Evolutionary conservation across 148 eudicot genomes (phyloP).

Genomic region (Chenopodium berlandieri): DNA sequence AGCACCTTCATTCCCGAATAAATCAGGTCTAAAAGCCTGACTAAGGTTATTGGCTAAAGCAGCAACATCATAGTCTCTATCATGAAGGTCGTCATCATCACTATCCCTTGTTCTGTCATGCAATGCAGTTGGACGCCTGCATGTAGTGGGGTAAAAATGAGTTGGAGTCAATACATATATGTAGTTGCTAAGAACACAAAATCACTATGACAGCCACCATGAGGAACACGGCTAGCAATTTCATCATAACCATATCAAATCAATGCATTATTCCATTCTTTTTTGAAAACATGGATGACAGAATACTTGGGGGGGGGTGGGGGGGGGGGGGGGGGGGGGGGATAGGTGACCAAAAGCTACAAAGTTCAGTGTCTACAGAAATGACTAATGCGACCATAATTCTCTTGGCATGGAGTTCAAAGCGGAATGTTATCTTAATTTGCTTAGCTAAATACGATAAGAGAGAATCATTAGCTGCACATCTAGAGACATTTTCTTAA

Average conservation of each 20-base stretch:
- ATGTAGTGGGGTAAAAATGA: constrained; percentile 15
- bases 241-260: background rate
- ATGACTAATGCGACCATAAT: background rate
- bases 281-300: no score
- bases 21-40: constrained; percentile 70
- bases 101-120: constrained; percentile 93
- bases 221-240: background rate
- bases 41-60: constrained; percentile 81
- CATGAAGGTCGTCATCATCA: constrained; percentile 88
- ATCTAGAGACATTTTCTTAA: background rate
- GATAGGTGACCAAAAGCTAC: background rate
- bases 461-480: background rate
- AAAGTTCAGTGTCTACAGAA: background rate
- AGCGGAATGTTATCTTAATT: no score
- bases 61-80: constrained; percentile 90
- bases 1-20: constrained; percentile 63
- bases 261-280: background rate
- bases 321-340: no score
- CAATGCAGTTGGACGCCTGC: constrained; percentile 92
- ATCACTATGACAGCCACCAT: constrained; percentile 1
- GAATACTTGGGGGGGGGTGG: no score
- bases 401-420: background rate
- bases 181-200: background rate
- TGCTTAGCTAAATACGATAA: background rate
- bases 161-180: background rate